A percentile compares a stretch with the other conserved stretches of the same genome.
These are phyloP conservation scores for Saccharomyces hybrid DNA, from an alignment of 1,139 yeast genomes.

Conservation along the genomic window DNA sequence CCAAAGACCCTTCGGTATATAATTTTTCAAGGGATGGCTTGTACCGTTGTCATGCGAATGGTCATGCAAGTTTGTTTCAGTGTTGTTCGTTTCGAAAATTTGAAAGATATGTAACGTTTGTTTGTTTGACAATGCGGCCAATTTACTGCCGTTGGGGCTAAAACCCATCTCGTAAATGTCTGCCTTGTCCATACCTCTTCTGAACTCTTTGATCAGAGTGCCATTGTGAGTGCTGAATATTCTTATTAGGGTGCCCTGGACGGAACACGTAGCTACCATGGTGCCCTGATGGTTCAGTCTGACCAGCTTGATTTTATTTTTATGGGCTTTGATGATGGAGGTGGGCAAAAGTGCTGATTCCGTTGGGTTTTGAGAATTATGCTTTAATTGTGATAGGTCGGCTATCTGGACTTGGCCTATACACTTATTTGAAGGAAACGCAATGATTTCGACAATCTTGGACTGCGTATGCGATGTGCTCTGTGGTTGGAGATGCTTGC, in stretches of 20 bases:
- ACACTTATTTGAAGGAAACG: slow-evolving; percentile 22
- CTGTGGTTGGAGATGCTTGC: slow-evolving; percentile 1
- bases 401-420: slow-evolving; percentile 75
- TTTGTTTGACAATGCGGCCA: slow-evolving; percentile 85
- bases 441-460: slow-evolving; percentile 16
- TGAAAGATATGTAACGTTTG: slow-evolving; percentile 81
- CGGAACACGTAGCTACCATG: slow-evolving; percentile 80
- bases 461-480: not conserved
- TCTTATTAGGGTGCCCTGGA: slow-evolving; percentile 77
- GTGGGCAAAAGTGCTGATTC: slow-evolving; percentile 24
- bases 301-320: slow-evolving; percentile 57
- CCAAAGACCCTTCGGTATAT: slow-evolving; percentile 47
- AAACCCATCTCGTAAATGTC: slow-evolving; percentile 74
- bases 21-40: slow-evolving; percentile 51
- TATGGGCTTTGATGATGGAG: slow-evolving; percentile 69
- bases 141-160: slow-evolving; percentile 61
- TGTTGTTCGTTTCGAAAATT: slow-evolving; percentile 25
- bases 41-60: not conserved
- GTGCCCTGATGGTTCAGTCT: slow-evolving; percentile 67
- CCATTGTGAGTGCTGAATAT: slow-evolving; percentile 70
- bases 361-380: slow-evolving; percentile 42
- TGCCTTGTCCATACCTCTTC: slow-evolving; percentile 85
- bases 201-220: slow-evolving; percentile 67
- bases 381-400: slow-evolving; percentile 56
- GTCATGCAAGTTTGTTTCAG: slow-evolving; percentile 1